Base-by-base conservation (phyloP, 2,329 filamentous ascomycete species). In the Cyanodermella asteris region DNA sequence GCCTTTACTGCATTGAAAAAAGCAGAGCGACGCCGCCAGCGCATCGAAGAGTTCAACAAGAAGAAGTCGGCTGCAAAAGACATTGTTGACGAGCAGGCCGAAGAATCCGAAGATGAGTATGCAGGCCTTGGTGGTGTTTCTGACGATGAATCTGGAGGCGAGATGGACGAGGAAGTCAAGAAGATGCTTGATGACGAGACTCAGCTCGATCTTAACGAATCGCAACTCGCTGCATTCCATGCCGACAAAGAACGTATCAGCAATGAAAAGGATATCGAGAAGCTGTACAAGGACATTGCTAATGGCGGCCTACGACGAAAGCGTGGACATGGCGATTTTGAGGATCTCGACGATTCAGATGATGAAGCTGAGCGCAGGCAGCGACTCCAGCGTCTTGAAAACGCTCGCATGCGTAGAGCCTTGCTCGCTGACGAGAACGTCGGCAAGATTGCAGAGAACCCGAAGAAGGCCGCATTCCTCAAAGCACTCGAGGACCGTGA, bases 81-180 rank as follows among this genome's bases (percentile, higher is more conserved):
- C 13, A 76, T 91, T 62, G 61, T 97, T 18, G 67, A 94, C 35
- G 87, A 93, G 36, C 81, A 91, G 43, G 84, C 87, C 31, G 78
- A 91, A 39, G 87, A 97, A 50, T 97, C 87, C 0, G 90, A 97
- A 43, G 87, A 97, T 44, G 87, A 97, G 47, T 97, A 94, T 45
- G 84, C 82, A 19, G 87, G 87, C 4, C 59, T 97, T 7, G 87
- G 87, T 36, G 87, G 87, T 33, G 73, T 59, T 7, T 84, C 82
- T 46, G 82, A 84, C 31, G 84, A 94, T 36, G 78, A 84, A 34
- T 72, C 69, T 22, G 72, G 64, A 21, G 72, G 72, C 28, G 75
- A 81, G 30, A 65, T 77, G 31, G 74, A 76, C 29, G 70, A 70
- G 16, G 64, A 75, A 6, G 65, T 87, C 33, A 65, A 74, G 37